Base-by-base conservation (phyloP, 2,329 filamentous ascomycete genomes). In the Aspergillus brasiliensis region DNA sequence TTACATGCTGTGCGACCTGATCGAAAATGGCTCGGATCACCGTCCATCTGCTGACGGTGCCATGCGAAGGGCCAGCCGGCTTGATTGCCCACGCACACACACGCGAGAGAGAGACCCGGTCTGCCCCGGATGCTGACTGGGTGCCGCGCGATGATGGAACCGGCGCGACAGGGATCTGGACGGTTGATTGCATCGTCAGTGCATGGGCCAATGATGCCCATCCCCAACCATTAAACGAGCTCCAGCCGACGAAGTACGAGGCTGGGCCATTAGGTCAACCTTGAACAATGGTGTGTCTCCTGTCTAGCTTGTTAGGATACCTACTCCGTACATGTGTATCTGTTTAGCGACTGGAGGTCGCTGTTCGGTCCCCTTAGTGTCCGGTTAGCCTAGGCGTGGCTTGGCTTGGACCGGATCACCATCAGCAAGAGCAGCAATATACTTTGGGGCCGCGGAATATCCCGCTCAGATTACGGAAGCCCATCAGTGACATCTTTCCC, bases 131-230 rank as follows among this genome's bases (percentile, higher is more conserved):
- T n/a, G 23, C 46, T 28, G 23, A 28, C 25, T n/a, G 15, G 23
- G 11, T 15, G 46, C 46, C n/a, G 23, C 23, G 23, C 23, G 13
- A 25, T 48, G 46, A 34, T 10, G 10, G 51, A 19, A n/a, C n/a
- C 13, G 40, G 38, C 15, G 15, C 8, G 52, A 31, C 52, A 55
- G 40, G 52, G 52, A 46, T 46, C 11, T n/a, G 42, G 40, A 23
- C 52, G 52, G 52, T 55, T 55, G 38, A 46, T 40, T 46, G 40
- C 52, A 55, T 55, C 34, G 25, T 23, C 40, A n/a, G 37, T 19
- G 19, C 49, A 40, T 40, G 13, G 31, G 11, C 49, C 17, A 23
- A 40, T 52, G 40, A 44, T 44, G 40, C 17, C 10, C 40, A 34
- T 34, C 31, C 31, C 31, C 31, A 19, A 23, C 40, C 2, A 44